A percentile compares a stretch with the other conserved stretches of the same genome.
Conservation (phyloP, 257 asterid genomes). For the Nicotiana otophora region DNA sequence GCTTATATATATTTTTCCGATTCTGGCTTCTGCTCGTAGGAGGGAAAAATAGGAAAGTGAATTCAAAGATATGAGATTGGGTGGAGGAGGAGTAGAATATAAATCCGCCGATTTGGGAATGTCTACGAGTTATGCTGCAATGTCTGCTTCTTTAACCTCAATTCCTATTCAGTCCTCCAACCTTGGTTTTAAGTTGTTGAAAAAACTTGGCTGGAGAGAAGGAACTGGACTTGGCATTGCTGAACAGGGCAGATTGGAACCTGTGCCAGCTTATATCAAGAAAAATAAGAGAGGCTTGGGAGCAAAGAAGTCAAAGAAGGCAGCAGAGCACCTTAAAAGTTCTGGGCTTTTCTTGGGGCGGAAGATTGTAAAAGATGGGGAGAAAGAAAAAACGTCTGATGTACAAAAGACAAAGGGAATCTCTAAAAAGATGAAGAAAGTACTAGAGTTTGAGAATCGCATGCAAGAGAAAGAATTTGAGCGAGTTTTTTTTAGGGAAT, state of each 20-base stretch:
- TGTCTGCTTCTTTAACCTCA: neutral
- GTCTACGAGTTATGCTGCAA: neutral
- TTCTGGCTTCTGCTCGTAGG: no score
- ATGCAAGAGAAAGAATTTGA: conserved; percentile 77
- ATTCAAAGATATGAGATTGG: neutral
- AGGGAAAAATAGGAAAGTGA: no score
- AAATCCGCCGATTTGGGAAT: neutral
- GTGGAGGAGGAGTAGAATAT: neutral
- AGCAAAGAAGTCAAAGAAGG: conserved; percentile 58
- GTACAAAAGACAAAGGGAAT: conserved; percentile 36
- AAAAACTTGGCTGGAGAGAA: neutral
- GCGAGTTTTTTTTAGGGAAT: conserved; percentile 64
- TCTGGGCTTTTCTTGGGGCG: neutral
- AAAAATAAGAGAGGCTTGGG: conserved; percentile 83
- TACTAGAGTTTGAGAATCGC: conserved; percentile 57
- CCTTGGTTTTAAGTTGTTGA: conserved; percentile 20
- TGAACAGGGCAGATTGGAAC: neutral
- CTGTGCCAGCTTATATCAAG: conserved; percentile 48
- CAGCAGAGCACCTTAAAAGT: conserved; percentile 15
- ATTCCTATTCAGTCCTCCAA: conserved; percentile 19
- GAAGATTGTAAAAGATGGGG: conserved; percentile 11
- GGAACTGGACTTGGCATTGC: conserved; percentile 13
- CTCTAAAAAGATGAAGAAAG: conserved; percentile 66
- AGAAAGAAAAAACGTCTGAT: conserved; percentile 25
- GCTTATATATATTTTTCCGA: no score